These are phyloP conservation scores for Furcasterigmium sp. DNA, from an alignment of 2,329 filamentous ascomycete species.

Conservation along the genomic window DNA sequence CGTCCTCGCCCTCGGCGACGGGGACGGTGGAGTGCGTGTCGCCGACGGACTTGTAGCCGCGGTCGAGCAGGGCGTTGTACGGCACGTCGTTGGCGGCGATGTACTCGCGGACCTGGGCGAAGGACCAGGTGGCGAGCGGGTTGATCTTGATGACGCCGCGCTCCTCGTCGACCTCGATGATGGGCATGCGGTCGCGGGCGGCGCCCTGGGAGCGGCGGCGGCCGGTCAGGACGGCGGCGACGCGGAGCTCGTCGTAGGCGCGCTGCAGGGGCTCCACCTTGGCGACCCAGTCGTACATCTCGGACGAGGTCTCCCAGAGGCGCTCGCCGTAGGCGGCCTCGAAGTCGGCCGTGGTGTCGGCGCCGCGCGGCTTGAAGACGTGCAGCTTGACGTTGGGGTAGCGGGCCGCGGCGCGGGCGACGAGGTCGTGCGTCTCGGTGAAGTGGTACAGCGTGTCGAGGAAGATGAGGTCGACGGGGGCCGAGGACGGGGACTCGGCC, in stretches of 20 bases:
- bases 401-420: slow-evolving; percentile 66
- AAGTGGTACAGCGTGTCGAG: slow-evolving; percentile 83
- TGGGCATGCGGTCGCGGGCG: slow-evolving; percentile 81
- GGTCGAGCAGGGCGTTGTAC: slow-evolving; percentile 86
- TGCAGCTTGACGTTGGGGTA: slow-evolving; percentile 81
- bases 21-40: slow-evolving; percentile 98
- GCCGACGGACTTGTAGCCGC: slow-evolving; percentile 95
- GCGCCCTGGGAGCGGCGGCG: slow-evolving; percentile 89
- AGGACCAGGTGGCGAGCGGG: slow-evolving; percentile 90
- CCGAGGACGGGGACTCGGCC: slow-evolving; percentile 54
- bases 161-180: slow-evolving; percentile 87
- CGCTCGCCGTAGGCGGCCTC: slow-evolving; percentile 74
- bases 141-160: slow-evolving; percentile 95
- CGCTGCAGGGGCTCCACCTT: slow-evolving; percentile 96
- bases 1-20: slow-evolving; percentile 86
- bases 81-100: slow-evolving; percentile 82
- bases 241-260: slow-evolving; percentile 80
- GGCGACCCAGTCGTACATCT: slow-evolving; percentile 93
- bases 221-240: slow-evolving; percentile 87
- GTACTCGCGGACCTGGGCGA: slow-evolving; percentile 84
- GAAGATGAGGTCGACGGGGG: slow-evolving; percentile 65
- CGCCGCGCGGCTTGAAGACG: slow-evolving; percentile 80
- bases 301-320: slow-evolving; percentile 79
- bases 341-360: slow-evolving; percentile 70
- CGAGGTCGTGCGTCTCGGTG: slow-evolving; percentile 66